A percentile compares a stretch with the other conserved stretches of the same genome.
phyloP scores from a whole-genome alignment of 1,284 basidiomycete species.

The Boletus sp. region DNA sequence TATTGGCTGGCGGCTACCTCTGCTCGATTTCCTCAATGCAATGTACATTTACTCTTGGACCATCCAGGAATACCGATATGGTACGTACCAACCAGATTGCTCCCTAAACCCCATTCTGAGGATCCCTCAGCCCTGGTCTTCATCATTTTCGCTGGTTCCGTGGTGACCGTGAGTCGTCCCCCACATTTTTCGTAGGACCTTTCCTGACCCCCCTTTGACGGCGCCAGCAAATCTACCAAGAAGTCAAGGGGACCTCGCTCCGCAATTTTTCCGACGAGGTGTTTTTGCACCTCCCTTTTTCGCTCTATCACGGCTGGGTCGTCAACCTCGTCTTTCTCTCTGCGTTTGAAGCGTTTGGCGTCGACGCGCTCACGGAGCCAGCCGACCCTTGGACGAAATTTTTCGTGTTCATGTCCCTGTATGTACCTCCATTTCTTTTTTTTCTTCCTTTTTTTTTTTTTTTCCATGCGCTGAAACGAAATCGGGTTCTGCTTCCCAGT shows the following conservation, averaged over 20 bases:
- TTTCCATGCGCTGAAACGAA: neutral
- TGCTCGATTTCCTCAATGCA: slow-evolving; percentile 80
- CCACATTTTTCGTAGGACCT: neutral
- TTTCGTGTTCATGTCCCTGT: slow-evolving; percentile 84
- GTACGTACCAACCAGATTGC: slow-evolving; percentile 30
- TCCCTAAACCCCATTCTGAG: neutral
- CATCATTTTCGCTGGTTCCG: slow-evolving; percentile 75
- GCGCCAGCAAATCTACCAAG: slow-evolving; percentile 79
- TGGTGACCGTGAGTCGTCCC: slow-evolving; percentile 55
- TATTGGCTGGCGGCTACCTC: slow-evolving; percentile 84
- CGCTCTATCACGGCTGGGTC: slow-evolving; percentile 92
- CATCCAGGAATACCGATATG: slow-evolving; percentile 65
- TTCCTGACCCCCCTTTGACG: neutral
- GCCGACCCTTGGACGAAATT: slow-evolving; percentile 88
- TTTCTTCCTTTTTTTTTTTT: slow-evolving; percentile 1
- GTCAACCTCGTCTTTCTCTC: slow-evolving; percentile 86
- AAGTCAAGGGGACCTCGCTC: slow-evolving; percentile 75
- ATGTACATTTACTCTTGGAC: slow-evolving; percentile 84
- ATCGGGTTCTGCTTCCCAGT: slow-evolving; percentile 30
- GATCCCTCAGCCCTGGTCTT: slow-evolving; percentile 67
- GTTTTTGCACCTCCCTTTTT: slow-evolving; percentile 83
- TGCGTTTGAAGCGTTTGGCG: slow-evolving; percentile 88
- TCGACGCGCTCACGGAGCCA: slow-evolving; percentile 62
- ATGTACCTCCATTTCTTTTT: slow-evolving; percentile 15
- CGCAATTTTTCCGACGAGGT: slow-evolving; percentile 70